Base-by-base conservation (phyloP, 257 asterid genomes). In the Solanum sejunctum region DNA sequence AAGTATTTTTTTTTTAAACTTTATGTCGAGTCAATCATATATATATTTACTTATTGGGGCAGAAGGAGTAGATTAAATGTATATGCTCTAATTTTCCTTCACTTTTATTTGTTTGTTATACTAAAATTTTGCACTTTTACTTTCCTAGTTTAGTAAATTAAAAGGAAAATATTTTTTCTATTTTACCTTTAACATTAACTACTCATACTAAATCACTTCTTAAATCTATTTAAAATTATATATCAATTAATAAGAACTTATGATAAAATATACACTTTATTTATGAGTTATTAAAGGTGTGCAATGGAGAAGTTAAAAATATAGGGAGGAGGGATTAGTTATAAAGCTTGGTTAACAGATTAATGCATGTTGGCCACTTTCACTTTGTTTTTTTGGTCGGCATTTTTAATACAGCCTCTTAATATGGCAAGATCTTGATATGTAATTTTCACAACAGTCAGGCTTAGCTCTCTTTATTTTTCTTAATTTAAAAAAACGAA, bases 311-410 rank as follows among this genome's bases (percentile, higher is more conserved):
- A 41, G 1, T 41, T 41, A 41, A 41, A 41, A 41, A 6, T 41
- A 0, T 0, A 41, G 7, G 45, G 45, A 41, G 45, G 45, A 41
- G 45, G 45, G 9, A 43, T 43, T 43, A 9, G 28, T 12, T 57
- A 57, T 58, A 20, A 58, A 58, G 66, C 13, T 58, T 2, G 13
- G 28, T 20, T 58, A n/a, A 58, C 28, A 58, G 28, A 64, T 64
- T 73, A 84, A 71, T 64, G 63, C 58, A 66, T 84, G 90, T 54
- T 85, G 87, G 91, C 88, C 89, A 85, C 91, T 58, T 49, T 57
- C 54, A 83, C 20, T 86, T 86, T 17, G 47, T 26, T 77, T 26
- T 66, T 72, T 69, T 82, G 84, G 86, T 88, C 90, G 86, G 89
- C 86, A 32, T 86, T 86, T 84, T 88, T 87, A 82, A 89, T 70